Percentiles rank a stretch among this genome's conserved stretches.
These are phyloP conservation scores for Trypanosoma platydactyli DNA, from an alignment of 208 protist genomes.

Conservation along the genomic window DNA sequence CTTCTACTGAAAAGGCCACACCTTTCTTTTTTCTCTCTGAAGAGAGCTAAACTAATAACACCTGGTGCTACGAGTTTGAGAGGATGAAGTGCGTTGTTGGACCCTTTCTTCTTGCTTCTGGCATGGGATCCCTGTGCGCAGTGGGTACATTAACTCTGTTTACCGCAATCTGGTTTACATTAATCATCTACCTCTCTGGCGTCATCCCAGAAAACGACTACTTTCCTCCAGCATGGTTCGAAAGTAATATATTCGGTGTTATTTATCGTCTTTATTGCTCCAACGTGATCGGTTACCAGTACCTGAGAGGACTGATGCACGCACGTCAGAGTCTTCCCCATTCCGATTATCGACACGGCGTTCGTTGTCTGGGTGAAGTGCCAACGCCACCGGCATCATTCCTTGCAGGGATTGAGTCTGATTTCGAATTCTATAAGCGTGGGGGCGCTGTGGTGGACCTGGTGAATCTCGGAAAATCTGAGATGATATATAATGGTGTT, in stretches of 20 bases:
- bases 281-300: conserved; percentile 55
- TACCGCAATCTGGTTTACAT: background rate
- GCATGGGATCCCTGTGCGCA: conserved; percentile 5
- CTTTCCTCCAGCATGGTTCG: conserved; percentile 54
- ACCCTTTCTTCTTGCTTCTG: background rate
- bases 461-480: background rate
- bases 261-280: conserved; percentile 78
- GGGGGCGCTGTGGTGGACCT: conserved; percentile 31
- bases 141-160: background rate
- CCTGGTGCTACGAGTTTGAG: background rate
- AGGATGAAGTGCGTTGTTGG: conserved; percentile 22
- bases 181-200: conserved; percentile 44
- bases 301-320: conserved; percentile 59
- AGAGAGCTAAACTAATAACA: background rate
- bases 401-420: background rate
- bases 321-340: conserved; percentile 52
- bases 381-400: conserved; percentile 12
- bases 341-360: conserved; percentile 78
- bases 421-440: conserved; percentile 26
- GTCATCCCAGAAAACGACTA: conserved; percentile 51
- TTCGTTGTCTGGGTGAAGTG: conserved; percentile 41
- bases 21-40: no score
- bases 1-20: no score
- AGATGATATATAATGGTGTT: conserved; percentile 19
- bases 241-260: conserved; percentile 59